Base-by-base conservation (phyloP, 2,329 filamentous ascomycete genomes). In the Cyphellophora europaea region DNA sequence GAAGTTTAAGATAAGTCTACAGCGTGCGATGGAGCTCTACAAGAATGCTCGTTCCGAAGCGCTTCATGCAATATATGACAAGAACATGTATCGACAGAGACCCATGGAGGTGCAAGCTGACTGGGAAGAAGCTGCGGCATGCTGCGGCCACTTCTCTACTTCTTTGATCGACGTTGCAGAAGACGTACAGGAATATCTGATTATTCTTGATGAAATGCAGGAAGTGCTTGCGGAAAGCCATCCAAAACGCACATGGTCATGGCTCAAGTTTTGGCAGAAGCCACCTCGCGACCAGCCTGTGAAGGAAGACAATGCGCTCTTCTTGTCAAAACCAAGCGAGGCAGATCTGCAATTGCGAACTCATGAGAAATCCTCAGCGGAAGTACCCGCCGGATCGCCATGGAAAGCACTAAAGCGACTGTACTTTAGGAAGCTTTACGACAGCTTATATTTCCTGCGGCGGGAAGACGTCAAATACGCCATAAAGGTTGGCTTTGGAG, bases 111-210 rank as follows among this genome's bases (percentile, higher is more conserved):
- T 89, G 6, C 81, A 93, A 53, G 91, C 89, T 2, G 91, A 96
- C 56, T 87, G 94, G 38, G 91, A 98, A 56, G 91, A 98, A 58
- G 88, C 96, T 8, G 88, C 89, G 27, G 89, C 91, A n/a, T 93
- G 88, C 37, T 98, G 91, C 52, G 89, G 91, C 0, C 88, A 96
- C 58, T 98, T 96, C 54, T 89, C 84, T 53, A 95, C 91, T 55
- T 93, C 83, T 28, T 66, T 98, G 16, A 75, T 91, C 43, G 83
- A 91, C 47, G 89, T 96, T 52, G 88, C 86, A 0, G 84, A 93
- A 53, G 87, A 95, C 53, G 82, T 93, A 63, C 77, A 84, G 45
- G 74, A 73, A 10, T 91, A 93, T 49, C 60, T 98, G 29, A 77
- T 85, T 34, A 79, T 91, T 1, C 63, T 98, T 4, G 86, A 95